Percentiles rank a stretch among this genome's conserved stretches.
These are phyloP conservation scores for Coemansia guatemalensis DNA, from an alignment of 192 early-diverging fungal genomes.

Conservation along the genomic window DNA sequence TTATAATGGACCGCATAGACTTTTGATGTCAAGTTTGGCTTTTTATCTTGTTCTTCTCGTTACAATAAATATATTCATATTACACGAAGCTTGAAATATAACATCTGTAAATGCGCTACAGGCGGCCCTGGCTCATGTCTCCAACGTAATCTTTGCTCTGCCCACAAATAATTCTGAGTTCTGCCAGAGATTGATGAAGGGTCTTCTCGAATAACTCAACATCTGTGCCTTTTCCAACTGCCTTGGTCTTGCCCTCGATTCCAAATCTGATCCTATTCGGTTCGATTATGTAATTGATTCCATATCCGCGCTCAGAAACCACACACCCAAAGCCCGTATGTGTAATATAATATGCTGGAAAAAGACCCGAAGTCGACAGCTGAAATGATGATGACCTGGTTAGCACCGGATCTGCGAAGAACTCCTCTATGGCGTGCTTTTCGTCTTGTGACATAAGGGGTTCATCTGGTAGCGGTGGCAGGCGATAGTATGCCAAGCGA, in stretches of 20 bases:
- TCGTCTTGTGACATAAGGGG: conserved; percentile 12
- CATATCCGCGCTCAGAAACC: conserved; percentile 74
- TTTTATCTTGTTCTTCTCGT: too few relatives aligned
- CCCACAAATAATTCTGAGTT: conserved; percentile 30
- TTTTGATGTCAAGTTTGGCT: too few relatives aligned
- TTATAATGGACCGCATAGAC: too few relatives aligned
- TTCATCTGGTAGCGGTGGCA: conserved; percentile 51
- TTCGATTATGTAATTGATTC: conserved; percentile 83
- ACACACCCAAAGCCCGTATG: conserved; percentile 89
- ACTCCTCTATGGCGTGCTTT: conserved; percentile 22
- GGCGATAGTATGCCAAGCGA: conserved; percentile 56
- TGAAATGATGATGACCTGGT: conserved; percentile 66
- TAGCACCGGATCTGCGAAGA: conserved; percentile 71
- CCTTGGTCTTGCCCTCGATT: conserved; percentile 67
- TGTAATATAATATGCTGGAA: conserved; percentile 64
- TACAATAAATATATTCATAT: too few relatives aligned
- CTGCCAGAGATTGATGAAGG: conserved; percentile 19
- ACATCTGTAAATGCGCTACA: conserved; percentile 8
- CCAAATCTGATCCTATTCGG: conserved; percentile 70
- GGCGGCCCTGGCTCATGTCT: conserved; percentile 11
- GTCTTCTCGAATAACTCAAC: conserved; percentile 19
- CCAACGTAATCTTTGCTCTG: conserved; percentile 13
- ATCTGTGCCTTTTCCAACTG: conserved; percentile 27
- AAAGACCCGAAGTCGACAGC: conserved; percentile 76
- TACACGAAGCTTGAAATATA: not conserved